Base-by-base conservation (phyloP, 257 asterid genomes). In the Mentha longifolia region DNA sequence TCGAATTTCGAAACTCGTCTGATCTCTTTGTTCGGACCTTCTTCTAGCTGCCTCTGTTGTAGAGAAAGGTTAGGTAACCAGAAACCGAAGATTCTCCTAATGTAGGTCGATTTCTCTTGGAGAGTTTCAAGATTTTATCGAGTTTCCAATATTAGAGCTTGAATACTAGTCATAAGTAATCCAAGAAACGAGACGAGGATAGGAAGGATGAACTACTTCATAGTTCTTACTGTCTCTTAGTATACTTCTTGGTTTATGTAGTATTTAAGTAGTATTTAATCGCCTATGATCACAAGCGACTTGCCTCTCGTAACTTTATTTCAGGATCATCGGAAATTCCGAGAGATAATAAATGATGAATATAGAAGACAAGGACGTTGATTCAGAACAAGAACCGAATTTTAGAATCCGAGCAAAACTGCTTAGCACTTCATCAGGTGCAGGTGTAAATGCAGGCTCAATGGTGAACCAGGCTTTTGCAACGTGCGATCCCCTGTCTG, bases 401-500 rank as follows among this genome's bases (percentile, higher is more conserved):
- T 73, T 54, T 68, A 43, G 77, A 61, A 75, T 66, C 42, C 39
- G 37, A 41, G 60, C 75, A 55, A 55, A 80, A 50, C 43, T 54
- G 78, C 72, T 75, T 41, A 49, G 58, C 35, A 20, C 59, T 75
- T 64, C 78, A 52, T 64, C 78, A 52, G 96, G 97, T 91, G 97
- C 92, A 88, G 91, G 96, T 91, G 95, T 73, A 88, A 88, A 85
- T 87, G 97, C 96, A 81, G 73, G 78, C 58, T 74, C 83, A 42
- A 51, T 49, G 42, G 59, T 56, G 57, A 80, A 81, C 75, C 72
- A 74, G 85, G 68, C 79, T 65, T 81, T 82, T 67, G 80, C 85
- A 30, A 80, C 82, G 31, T 70, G 87, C 45, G 88, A 87, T 75
- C 87, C 92, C 65, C 62, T 87, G 17, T 75, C 89, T 37, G 97